A percentile compares a stretch with the other conserved stretches of the same genome.
Conservation (phyloP, 768 basidiomycete genomes). For the Amanita pseudoporphyria region DNA sequence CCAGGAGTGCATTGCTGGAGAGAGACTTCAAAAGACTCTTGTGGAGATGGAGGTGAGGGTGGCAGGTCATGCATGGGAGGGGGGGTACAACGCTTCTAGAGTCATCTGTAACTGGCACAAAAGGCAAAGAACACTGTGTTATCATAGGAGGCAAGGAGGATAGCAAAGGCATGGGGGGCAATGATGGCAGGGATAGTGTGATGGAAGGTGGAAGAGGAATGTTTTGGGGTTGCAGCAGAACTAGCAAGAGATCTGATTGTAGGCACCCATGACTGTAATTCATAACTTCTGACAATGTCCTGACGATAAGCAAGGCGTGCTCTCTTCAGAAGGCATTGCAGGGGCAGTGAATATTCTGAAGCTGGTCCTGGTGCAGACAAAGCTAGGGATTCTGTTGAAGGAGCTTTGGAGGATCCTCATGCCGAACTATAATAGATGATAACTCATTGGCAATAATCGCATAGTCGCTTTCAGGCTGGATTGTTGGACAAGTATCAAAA, state of each 20-base stretch:
- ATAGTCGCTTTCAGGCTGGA: slow-evolving; percentile 27
- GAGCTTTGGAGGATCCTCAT: slow-evolving; percentile 8
- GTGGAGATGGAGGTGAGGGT: slow-evolving; percentile 12
- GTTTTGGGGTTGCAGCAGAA: slow-evolving; percentile 21
- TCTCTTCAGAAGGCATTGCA: slow-evolving; percentile 29
- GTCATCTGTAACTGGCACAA: slow-evolving; percentile 14
- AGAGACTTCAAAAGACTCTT: slow-evolving; percentile 1
- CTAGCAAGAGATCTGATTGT: slow-evolving; percentile 21
- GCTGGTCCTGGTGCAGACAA: slow-evolving; percentile 30
- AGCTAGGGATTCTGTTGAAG: slow-evolving; percentile 32
- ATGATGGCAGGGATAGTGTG: slow-evolving; percentile 22
- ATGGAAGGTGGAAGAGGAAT: slow-evolving; percentile 33
- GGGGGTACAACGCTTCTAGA: slow-evolving; percentile 23
- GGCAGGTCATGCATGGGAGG: slow-evolving; percentile 18
- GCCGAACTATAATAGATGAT: slow-evolving; percentile 15
- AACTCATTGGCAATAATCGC: slow-evolving; percentile 38
- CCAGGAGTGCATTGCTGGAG: not conserved
- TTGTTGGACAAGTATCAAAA: slow-evolving; percentile 23
- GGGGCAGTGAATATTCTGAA: slow-evolving; percentile 40
- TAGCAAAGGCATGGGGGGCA: slow-evolving; percentile 16
- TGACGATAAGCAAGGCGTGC: slow-evolving; percentile 31
- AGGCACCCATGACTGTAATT: slow-evolving; percentile 13
- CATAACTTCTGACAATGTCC: not conserved
- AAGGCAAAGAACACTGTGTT: slow-evolving; percentile 7
- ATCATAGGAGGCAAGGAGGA: slow-evolving; percentile 13